A percentile compares a stretch with the other conserved stretches of the same genome.
phyloP scores from a whole-genome alignment of 768 basidiomycete species.

The Brasilioporus rufonigricans region DNA sequence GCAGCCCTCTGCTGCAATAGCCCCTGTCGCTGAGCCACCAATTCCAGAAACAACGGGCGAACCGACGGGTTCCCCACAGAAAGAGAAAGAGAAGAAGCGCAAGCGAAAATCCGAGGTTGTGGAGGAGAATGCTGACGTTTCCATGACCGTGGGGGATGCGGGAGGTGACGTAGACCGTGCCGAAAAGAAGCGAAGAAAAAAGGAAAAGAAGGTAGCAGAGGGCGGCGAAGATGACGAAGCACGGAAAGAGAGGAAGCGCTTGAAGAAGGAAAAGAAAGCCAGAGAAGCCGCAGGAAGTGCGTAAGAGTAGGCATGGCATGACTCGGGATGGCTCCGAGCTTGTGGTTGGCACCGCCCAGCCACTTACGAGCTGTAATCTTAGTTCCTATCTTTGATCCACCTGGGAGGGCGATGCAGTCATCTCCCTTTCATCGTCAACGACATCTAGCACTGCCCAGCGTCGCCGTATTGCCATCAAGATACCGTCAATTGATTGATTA shows the following conservation, averaged over 20 bases:
- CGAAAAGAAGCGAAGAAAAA: conserved; percentile 49
- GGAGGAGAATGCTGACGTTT: conserved; percentile 41
- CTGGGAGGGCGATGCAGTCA: conserved; percentile 1
- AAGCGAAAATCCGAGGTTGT: conserved; percentile 71
- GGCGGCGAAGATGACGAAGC: conserved; percentile 55
- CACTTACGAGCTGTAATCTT: not conserved
- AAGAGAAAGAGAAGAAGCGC: conserved; percentile 79
- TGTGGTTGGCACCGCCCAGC: not conserved
- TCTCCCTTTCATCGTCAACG: conserved; percentile 1
- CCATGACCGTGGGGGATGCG: conserved; percentile 36
- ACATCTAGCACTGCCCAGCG: conserved; percentile 4
- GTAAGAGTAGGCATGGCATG: not conserved
- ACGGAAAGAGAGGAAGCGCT: conserved; percentile 57
- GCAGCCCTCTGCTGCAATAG: conserved; percentile 37
- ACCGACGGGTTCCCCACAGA: conserved; percentile 35
- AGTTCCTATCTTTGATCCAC: conserved; percentile 13
- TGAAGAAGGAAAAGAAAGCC: conserved; percentile 70
- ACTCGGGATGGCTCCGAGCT: not conserved
- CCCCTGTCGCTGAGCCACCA: conserved; percentile 20
- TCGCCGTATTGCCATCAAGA: conserved; percentile 7
- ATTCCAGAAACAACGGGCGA: conserved; percentile 33
- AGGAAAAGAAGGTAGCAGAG: conserved; percentile 49
- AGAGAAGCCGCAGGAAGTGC: conserved; percentile 38
- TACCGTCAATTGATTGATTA: conserved; percentile 9
- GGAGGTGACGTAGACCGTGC: conserved; percentile 48